A percentile compares a stretch with the other conserved stretches of the same genome.
Conservation (phyloP, 2,329 filamentous ascomycete species). For the Grosmannia penicillata region DNA sequence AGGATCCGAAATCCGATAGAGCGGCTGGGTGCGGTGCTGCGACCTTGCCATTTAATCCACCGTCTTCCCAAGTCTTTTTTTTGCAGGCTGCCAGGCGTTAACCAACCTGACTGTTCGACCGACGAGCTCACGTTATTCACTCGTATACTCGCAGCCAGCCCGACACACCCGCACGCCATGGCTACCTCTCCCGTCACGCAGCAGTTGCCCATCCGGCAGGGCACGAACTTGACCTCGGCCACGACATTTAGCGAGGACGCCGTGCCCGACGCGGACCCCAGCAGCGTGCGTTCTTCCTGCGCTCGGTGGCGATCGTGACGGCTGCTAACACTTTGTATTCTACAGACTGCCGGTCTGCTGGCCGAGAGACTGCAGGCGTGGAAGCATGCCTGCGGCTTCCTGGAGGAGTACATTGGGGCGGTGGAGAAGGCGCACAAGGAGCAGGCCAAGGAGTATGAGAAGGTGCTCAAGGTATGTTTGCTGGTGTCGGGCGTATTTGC, state of each 20-base stretch:
- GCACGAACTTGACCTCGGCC: constrained; percentile 9
- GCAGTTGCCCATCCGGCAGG: constrained; percentile 10
- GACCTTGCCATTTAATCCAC: too few species aligned
- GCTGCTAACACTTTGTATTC: neutral
- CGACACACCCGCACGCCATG: neutral
- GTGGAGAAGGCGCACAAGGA: constrained; percentile 76
- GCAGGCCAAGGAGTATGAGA: constrained; percentile 90
- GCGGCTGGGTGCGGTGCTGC: too few species aligned
- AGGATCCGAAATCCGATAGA: too few species aligned
- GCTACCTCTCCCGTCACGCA: constrained; percentile 2
- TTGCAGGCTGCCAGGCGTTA: too few species aligned
- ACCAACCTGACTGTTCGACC: too few species aligned
- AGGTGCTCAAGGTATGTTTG: constrained; percentile 67
- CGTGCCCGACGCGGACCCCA: constrained; percentile 42
- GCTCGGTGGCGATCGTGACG: neutral
- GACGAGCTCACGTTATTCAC: too few species aligned
- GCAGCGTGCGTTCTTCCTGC: constrained; percentile 27
- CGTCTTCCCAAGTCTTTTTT: too few species aligned
- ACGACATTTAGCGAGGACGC: constrained; percentile 39
- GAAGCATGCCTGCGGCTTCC: constrained; percentile 85
- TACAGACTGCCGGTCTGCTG: constrained; percentile 62
- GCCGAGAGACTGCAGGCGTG: constrained; percentile 81
- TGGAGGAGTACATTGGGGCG: constrained; percentile 77
- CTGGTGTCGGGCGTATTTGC: too few species aligned
- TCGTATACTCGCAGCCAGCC: neutral